A percentile compares a stretch with the other conserved stretches of the same genome.
phyloP scores from a whole-genome alignment of 768 basidiomycete species.

The Boletellus ananiceps region DNA sequence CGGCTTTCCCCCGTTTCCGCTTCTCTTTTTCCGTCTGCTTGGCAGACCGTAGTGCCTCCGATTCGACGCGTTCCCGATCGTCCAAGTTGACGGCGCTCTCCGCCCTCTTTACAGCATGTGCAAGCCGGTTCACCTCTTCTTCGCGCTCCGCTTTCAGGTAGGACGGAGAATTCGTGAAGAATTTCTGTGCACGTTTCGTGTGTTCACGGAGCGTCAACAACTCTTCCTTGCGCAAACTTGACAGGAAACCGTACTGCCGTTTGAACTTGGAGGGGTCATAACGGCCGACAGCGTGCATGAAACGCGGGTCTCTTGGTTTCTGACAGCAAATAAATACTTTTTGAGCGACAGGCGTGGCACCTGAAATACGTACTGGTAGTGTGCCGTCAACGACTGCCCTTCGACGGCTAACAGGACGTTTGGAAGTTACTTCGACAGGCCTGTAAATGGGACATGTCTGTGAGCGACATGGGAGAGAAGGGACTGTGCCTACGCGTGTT shows the following conservation, averaged over 20 bases:
- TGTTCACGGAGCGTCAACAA: slow-evolving; percentile 59
- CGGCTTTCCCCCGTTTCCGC: slow-evolving; percentile 69
- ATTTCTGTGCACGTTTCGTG: slow-evolving; percentile 63
- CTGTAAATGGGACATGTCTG: slow-evolving; percentile 35
- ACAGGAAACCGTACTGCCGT: slow-evolving; percentile 70
- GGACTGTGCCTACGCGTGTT: slow-evolving; percentile 72
- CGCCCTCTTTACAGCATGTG: slow-evolving; percentile 66
- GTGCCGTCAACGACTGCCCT: slow-evolving; percentile 65
- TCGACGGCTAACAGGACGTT: slow-evolving; percentile 73
- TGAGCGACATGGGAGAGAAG: not conserved
- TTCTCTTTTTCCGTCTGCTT: slow-evolving; percentile 53
- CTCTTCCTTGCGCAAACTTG: slow-evolving; percentile 60
- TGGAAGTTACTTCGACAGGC: slow-evolving; percentile 79
- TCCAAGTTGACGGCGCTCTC: slow-evolving; percentile 77
- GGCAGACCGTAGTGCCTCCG: slow-evolving; percentile 50
- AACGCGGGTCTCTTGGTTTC: slow-evolving; percentile 85
- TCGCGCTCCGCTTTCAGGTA: slow-evolving; percentile 57
- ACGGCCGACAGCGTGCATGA: slow-evolving; percentile 66
- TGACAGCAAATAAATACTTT: slow-evolving; percentile 24
- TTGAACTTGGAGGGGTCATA: slow-evolving; percentile 63
- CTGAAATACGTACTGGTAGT: slow-evolving; percentile 46
- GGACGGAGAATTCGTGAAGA: slow-evolving; percentile 55
- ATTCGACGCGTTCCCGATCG: slow-evolving; percentile 63
- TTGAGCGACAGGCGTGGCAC: not conserved
- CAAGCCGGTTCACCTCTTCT: slow-evolving; percentile 64